Base-by-base conservation (phyloP, 2,329 filamentous ascomycete genomes). In the Penicillium griseofulvum region DNA sequence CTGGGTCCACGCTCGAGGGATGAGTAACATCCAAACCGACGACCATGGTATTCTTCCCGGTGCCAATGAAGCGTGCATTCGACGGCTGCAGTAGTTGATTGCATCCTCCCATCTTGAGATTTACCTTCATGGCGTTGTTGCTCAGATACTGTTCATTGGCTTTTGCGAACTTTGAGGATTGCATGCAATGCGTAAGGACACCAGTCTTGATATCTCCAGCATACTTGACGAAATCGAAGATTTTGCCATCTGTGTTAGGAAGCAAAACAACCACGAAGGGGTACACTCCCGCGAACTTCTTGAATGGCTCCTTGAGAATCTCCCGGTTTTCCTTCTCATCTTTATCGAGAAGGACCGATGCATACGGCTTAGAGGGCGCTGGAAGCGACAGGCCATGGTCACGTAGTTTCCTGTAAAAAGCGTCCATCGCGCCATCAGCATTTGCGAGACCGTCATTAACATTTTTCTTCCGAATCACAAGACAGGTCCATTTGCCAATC, bases 11-110 rank as follows among this genome's bases (percentile, higher is more conserved):
- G 0, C 83, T 80, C 19, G 90, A 91, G 0, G 91, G 91, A 68
- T 96, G 91, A 0, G 90, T 94, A 1, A 96, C 91, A 67, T 96
- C 91, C 61, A 93, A 87, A 0, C 91, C 91, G 11, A 94, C 84
- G 1, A 96, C 74, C 85, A 96, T 96, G 0, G 90, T 50, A 16
- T 16, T 94, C 64, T 85, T 85, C 1, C 82, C 83, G 24, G 86
- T 78, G 26, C 76, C 74, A 41, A 90, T 70, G 0, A 90, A 76
- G 1, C 78, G 79, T 12, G 85, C 75, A 28, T 84, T 80, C 0
- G 77, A 61, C 16, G 49, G 24, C 7, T 65, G 59, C 0, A 95
- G 74, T 11, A 72, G 75, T 66, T 94, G 89, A 63, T 92, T 91
- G n/a, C 81, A 71, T 1, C 89, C 89, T 1, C 88, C 88, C 36